Base-by-base conservation (phyloP, 2,329 filamentous ascomycete species). In the Diplodia scrobiculata region DNA sequence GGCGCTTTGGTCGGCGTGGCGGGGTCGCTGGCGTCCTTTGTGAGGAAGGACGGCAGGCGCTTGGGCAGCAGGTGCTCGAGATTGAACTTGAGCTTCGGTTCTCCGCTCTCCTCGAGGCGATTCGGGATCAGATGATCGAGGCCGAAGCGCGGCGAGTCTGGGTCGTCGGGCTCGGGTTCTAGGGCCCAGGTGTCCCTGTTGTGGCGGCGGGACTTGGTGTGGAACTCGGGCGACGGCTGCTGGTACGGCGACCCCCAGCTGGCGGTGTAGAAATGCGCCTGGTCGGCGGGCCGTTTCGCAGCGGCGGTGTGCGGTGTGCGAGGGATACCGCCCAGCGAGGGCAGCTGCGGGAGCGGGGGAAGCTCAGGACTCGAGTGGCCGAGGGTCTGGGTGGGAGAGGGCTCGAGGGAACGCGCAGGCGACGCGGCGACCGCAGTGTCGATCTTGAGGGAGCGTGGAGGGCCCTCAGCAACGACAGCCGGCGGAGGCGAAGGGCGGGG, bases 201-300 rank as follows among this genome's bases (percentile, higher is more conserved):
- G 73, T 54, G 68, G 66, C 21, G 75, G 27, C 51, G 48, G 13
- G 53, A 65, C 53, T 70, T 72, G 2, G 68, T 68, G 67, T 74
- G 73, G 70, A 74, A 75, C 17, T 68, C 74, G 77, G 71, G 89
- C 13, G 83, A 81, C 47, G 89, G 84, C 68, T 84, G 84, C 65
- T 90, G 88, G 79, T 97, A 97, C 25, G 93, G 93, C 64, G 92
- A 97, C 66, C 93, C 93, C 92, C 93, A 97, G 76, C 89, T 93
- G 58, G 92, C 89, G 54, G 91, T 95, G 73, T 86, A 86, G 74
- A 85, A 86, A 54, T 82, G 76, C 69, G 79, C 82, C 67, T 81
- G 83, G 69, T 83, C 81, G 52, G 79, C 79, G 70, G 72, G 71
- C 27, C 73, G 73, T 71, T 75, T 73, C 38, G 72, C 71, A 27